Percentiles rank a stretch among this genome's conserved stretches.
Conservation (phyloP, 2,329 filamentous ascomycete species). For the Penicillium olsonii region DNA sequence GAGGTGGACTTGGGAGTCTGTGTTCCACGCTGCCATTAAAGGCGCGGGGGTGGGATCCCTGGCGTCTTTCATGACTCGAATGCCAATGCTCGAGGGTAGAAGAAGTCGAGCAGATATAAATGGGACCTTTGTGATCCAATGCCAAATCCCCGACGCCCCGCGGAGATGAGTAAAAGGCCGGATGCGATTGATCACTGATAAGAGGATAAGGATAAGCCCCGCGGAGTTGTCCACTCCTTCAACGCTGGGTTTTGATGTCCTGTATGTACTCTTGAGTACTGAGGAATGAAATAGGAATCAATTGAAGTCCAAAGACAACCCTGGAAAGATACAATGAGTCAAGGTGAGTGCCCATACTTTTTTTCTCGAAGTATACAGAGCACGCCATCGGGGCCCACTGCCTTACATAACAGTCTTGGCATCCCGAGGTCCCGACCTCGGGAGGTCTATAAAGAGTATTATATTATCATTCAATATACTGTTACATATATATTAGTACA, state of each 20-base stretch:
- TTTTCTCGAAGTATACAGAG: background rate
- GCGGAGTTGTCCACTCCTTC: background rate
- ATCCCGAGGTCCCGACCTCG: no score
- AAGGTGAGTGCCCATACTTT: no score
- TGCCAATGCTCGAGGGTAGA: no score
- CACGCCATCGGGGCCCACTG: background rate
- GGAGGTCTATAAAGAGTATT: no score
- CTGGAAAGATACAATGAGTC: no score
- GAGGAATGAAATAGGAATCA: no score
- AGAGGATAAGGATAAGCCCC: conserved; percentile 2
- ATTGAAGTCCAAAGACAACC: no score
- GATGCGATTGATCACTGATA: conserved; percentile 26
- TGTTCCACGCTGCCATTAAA: conserved; percentile 44
- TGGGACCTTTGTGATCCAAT: background rate
- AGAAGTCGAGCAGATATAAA: no score
- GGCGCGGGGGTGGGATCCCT: conserved; percentile 27
- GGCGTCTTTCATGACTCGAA: conserved; percentile 32
- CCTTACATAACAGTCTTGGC: background rate
- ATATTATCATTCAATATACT: no score
- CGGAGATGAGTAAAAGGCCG: conserved; percentile 27
- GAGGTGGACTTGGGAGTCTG: conserved; percentile 64
- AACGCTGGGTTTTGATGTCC: no score
- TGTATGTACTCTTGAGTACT: no score
- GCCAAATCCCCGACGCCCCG: conserved; percentile 18
- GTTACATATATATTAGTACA: background rate